Conservation (phyloP, 164 flowering plant genomes). For the Akebia trifoliata region DNA sequence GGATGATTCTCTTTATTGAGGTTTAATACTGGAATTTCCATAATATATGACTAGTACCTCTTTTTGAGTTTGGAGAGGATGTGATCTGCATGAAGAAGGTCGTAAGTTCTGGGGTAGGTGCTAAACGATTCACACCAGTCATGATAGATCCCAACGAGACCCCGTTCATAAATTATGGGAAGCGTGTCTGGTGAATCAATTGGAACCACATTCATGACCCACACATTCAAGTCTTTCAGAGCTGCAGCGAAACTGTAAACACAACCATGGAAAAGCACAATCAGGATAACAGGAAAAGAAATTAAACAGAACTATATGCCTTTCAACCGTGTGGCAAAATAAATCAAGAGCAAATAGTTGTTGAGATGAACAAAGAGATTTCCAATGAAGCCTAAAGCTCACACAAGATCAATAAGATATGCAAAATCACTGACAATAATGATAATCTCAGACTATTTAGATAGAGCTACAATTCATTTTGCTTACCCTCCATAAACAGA, state of each 20-base stretch:
- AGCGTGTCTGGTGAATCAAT: conserved; percentile 86
- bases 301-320: no score
- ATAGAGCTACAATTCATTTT: background rate
- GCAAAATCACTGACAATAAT: background rate
- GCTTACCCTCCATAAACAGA: conserved; percentile 97
- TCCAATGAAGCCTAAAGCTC: no score
- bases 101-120: conserved; percentile 91
- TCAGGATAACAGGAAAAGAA: background rate
- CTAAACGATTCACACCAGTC: conserved; percentile 98
- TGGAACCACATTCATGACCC: conserved; percentile 95
- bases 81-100: conserved; percentile 95
- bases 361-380: no score
- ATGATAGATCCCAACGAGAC: conserved; percentile 88
- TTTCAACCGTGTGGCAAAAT: no score
- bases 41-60: no score
- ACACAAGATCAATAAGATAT: background rate
- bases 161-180: conserved; percentile 88
- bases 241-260: conserved; percentile 88
- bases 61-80: conserved; percentile 73
- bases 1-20: no score
- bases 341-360: no score
- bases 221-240: conserved; percentile 63
- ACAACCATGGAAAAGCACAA: conserved; percentile 8
- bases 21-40: no score
- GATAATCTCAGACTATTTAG: background rate